Evolutionary conservation across 352 stramenopile species (phyloP), one percentile per base, ranked within the genome.

Genomic region (Pythium biforme): DNA sequence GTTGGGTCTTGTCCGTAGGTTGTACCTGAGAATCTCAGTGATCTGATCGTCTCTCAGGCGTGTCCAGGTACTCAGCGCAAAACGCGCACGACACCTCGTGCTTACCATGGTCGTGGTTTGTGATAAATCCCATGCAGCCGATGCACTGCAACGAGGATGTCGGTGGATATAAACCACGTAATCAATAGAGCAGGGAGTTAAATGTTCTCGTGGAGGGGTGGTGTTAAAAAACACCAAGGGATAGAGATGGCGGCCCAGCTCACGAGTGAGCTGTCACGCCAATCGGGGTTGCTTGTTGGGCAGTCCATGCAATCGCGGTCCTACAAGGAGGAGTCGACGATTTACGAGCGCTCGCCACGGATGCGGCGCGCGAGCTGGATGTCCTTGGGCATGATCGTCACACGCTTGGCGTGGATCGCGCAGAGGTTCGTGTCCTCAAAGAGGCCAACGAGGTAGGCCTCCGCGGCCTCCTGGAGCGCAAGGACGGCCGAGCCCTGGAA

Each of bases 331-430:
- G 8, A 41, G 34, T 11, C 34, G 34, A 41, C 8, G 15, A 41
- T 41, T 48, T 48, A 48, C 41, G 41, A 48, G 41, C 41, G 41
- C 41, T 48, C 41, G 41, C 41, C 41, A 48, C 41, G 41, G 41
- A 48, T 48, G 41, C 41, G 41, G 41, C 41, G 41, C 0, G 41
- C 41, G 26, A 48, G 41, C 41, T 48, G 41, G 41, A 48, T 48
- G 41, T 48, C 41, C 41, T 48, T 48, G 41, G 41, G 41, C 41
- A 48, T 48, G 41, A 48, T 48, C 41, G 41, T 48, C 7, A 48
- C 41, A 48, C 34, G 34, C 34, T 41, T 41, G 34, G 34, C 34
- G 34, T 41, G 34, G 34, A 41, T 41, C 34, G 34, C 34, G 34
- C 34, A 41, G 34, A 41, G 34, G 41, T 48, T 48, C 19, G 41